Conservation (phyloP, 441 rosid genomes). For the Populus hybrid region DNA sequence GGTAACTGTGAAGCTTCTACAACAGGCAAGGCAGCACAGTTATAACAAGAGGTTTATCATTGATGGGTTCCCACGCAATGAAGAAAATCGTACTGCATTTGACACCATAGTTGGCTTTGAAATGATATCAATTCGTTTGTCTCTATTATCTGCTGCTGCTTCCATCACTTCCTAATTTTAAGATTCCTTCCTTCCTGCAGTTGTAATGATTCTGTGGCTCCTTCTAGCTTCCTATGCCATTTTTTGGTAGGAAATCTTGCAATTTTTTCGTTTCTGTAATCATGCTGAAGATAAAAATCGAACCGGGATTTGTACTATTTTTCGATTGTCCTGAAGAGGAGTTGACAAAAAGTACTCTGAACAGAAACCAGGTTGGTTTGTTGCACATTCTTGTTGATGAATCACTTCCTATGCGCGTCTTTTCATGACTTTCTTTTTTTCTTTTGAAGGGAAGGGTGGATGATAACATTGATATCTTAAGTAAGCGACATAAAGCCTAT, state of each 20-base stretch:
- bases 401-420: too few relatives aligned
- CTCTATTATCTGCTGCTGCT: not conserved
- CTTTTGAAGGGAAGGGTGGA: conserved; percentile 46
- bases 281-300: conserved; percentile 42
- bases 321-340: conserved; percentile 59
- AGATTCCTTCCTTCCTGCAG: too few relatives aligned
- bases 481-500: conserved; percentile 48
- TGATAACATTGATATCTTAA: conserved; percentile 51
- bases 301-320: conserved; percentile 44
- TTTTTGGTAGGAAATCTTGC: not conserved
- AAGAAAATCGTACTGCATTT: conserved; percentile 50
- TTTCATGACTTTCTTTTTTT: not conserved
- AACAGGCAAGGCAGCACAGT: conserved; percentile 44
- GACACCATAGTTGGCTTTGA: conserved; percentile 37
- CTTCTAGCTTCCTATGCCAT: not conserved
- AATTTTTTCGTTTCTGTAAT: not conserved
- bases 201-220: not conserved
- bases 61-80: conserved; percentile 60
- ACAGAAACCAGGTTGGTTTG: conserved; percentile 41
- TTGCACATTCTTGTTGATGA: not conserved
- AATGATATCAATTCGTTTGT: not conserved
- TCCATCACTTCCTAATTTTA: not conserved
- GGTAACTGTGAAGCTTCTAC: conserved; percentile 50
- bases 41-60: conserved; percentile 44
- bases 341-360: conserved; percentile 43